Evolutionary conservation across 441 rosid species (phyloP).

Genomic region (Brassica balearica): DNA sequence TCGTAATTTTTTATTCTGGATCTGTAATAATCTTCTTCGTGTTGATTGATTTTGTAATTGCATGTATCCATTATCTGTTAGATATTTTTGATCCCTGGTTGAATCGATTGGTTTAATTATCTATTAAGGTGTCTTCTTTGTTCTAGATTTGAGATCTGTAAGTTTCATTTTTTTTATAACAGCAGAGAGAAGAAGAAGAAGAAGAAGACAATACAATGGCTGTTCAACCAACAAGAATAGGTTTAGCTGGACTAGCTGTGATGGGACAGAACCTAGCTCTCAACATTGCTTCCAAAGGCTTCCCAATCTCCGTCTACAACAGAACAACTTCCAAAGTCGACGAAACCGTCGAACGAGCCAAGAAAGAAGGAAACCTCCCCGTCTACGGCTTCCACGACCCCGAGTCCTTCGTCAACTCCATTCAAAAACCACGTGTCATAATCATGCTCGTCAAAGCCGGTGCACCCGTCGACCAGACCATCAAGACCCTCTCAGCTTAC

Average conservation of each 20-base stretch:
- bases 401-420: conserved; percentile 73
- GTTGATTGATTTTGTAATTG: background rate
- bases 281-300: conserved; percentile 88
- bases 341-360: conserved; percentile 89
- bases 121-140: background rate
- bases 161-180: background rate
- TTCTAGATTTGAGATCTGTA: conserved; percentile 21
- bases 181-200: conserved; percentile 43
- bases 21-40: conserved; percentile 4
- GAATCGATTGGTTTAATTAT: background rate
- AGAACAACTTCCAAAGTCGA: conserved; percentile 88
- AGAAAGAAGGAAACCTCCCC: conserved; percentile 83
- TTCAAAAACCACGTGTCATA: conserved; percentile 89
- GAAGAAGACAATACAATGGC: conserved; percentile 58
- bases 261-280: conserved; percentile 98
- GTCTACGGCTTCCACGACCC: conserved; percentile 89
- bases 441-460: conserved; percentile 98
- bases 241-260: conserved; percentile 93
- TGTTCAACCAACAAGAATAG: conserved; percentile 70
- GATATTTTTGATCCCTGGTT: conserved; percentile 13
- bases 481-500: conserved; percentile 77
- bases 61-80: conserved; percentile 4
- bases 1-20: background rate
- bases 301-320: conserved; percentile 93
- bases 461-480: conserved; percentile 89